These are phyloP conservation scores for Maudiozyma serrabonitensis DNA, from an alignment of 805 yeast genomes.

Conservation along the genomic window DNA sequence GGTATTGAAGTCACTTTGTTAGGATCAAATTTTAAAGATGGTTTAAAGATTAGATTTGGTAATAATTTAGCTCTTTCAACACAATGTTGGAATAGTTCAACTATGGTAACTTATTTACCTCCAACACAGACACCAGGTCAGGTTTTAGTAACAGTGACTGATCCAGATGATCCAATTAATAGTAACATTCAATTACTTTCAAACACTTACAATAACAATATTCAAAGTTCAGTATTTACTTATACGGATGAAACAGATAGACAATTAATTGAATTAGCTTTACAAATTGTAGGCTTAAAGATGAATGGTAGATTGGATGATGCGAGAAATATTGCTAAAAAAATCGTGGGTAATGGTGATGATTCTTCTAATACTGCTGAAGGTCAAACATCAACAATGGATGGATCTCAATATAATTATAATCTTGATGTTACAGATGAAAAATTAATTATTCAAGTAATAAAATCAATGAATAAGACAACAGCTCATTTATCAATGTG, in stretches of 20 bases:
- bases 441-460: slow-evolving; percentile 36
- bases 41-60: slow-evolving; percentile 80
- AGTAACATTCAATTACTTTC: background rate
- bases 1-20: slow-evolving; percentile 90
- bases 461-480: slow-evolving; percentile 54
- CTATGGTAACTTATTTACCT: slow-evolving; percentile 88
- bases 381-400: background rate
- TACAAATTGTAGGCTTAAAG: slow-evolving; percentile 92
- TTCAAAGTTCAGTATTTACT: slow-evolving; percentile 51
- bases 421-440: slow-evolving; percentile 26
- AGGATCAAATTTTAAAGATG: slow-evolving; percentile 80
- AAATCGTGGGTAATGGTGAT: slow-evolving; percentile 59
- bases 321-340: slow-evolving; percentile 84
- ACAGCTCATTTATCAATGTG: slow-evolving; percentile 75
- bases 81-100: slow-evolving; percentile 92
- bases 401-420: background rate
- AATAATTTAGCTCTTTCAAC: slow-evolving; percentile 69
- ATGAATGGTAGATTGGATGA: slow-evolving; percentile 95
- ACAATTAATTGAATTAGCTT: slow-evolving; percentile 86
- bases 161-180: slow-evolving; percentile 24
- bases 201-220: slow-evolving; percentile 11
- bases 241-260: slow-evolving; percentile 93
- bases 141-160: slow-evolving; percentile 76
- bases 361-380: background rate
- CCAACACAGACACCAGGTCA: slow-evolving; percentile 88